Evolutionary conservation across 257 asterid species (phyloP).

Genomic region (Prunella vulgaris): DNA sequence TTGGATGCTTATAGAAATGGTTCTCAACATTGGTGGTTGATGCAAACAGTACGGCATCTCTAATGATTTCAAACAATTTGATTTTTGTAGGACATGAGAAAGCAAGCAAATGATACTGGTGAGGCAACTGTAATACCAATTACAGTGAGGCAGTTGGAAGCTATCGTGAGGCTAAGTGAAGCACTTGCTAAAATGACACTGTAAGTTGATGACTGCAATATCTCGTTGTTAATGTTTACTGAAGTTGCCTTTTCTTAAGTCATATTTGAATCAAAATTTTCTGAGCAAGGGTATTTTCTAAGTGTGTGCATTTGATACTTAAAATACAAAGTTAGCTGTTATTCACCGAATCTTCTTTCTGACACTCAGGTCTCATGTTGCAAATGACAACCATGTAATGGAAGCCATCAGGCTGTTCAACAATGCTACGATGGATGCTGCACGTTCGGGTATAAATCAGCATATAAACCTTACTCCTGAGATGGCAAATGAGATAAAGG

Average conservation of each 20-base stretch:
- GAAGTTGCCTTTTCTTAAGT: not conserved
- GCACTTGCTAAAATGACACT: constrained; percentile 89
- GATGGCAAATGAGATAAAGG: constrained; percentile 87
- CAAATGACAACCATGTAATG: constrained; percentile 73
- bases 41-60: not conserved
- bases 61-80: constrained; percentile 1
- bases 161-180: constrained; percentile 92
- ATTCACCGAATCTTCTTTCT: constrained; percentile 15
- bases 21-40: constrained; percentile 2
- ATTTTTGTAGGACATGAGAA: constrained; percentile 70
- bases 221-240: not conserved
- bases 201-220: constrained; percentile 47
- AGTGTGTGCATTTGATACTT: not conserved
- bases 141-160: constrained; percentile 98
- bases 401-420: constrained; percentile 91
- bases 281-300: not conserved
- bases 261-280: not conserved
- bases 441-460: constrained; percentile 79
- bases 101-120: constrained; percentile 91
- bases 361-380: constrained; percentile 57
- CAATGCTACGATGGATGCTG: constrained; percentile 94
- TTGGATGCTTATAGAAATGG: not conserved
- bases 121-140: constrained; percentile 87
- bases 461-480: constrained; percentile 85
- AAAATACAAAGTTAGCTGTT: not conserved